Evolutionary conservation across 2,329 filamentous ascomycete genomes (phyloP), one percentile per base, ranked within the genome.

Genomic region (Diaporthe batatas): DNA sequence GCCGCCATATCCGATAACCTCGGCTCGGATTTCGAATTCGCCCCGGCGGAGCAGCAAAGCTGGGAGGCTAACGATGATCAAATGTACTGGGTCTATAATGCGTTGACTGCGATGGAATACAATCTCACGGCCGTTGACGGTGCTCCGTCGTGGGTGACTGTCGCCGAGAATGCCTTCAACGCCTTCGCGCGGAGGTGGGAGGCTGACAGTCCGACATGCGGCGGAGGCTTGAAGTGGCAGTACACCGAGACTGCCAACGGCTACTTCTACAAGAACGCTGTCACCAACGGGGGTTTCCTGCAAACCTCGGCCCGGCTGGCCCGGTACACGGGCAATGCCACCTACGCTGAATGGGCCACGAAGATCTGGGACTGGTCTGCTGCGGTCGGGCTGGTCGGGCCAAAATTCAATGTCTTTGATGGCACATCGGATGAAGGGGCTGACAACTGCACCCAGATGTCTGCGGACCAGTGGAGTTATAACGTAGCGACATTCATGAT

Each of bases 81-180:
- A 81, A 90, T 88, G 10, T 93, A 93, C 77, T 93, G 91, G 91
- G 91, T 84, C 2, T 84, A 93, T 55, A 87, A 91, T 12, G 89
- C 90, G 72, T 91, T 93, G 87, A 86, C 88, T 16, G 91, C 91
- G 0, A 88, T 91, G 71, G 91, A 93, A 80, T 87, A 89, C 77
- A 88, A 89, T 59, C 92, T 92, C 76, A 88, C 88, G 6, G 82
- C 57, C 87, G 90, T 7, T 83, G 86, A 1, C 75, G 78, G 1
- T 82, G 85, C 71, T 76, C 89, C 77, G 90, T 91, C 3, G 83
- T 93, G 91, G 89, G 84, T 93, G n/a, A 89, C 90, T 16, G 86
- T 95, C n/a, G 92, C 91, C 3, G 90, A 93, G 79, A 92, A 91
- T 57, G 91, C 93, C 34, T 96, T 95, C 84, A 93, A 95, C 79